Evolutionary conservation across 106 monocot species (phyloP), one percentile per base, ranked within the genome.

Genomic region (Dendrobium catenatum): DNA sequence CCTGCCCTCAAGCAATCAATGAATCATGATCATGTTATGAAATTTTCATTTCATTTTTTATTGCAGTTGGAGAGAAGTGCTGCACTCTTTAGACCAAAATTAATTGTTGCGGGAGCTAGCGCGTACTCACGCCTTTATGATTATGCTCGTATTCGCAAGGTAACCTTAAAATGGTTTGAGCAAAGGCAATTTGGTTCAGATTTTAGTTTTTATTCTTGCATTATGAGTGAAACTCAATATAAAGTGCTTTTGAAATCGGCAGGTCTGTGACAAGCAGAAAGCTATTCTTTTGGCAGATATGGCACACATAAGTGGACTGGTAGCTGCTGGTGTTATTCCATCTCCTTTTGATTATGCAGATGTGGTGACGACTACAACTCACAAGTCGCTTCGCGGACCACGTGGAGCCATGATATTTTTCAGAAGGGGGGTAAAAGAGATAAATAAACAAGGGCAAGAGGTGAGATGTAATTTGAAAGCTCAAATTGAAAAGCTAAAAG

Each of bases 271-370:
- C 83, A 98, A 93, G 82, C 98, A 98, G 64, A 98, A 98, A 82
- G 94, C 98, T 27, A 68, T 98, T 81, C 92, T 98, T 79, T 82
- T 98, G 88, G 98, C 94, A 81, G 98, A 98, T 59, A 98, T 98
- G 95, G 98, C 98, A 79, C 98, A 98, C 76, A 98, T 98, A 64
- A 98, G 98, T 87, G 98, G 98, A 6, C 82, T 98, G n/a, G 98
- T 98, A 41, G 98, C 98, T 70, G 98, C 92, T 83, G 94, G 86
- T 83, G 98, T 98, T 78, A 89, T 98, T 78, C 93, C 98, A 78
- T 95, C 94, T 81, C 98, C 94, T 73, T 98, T 98, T 85, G 98
- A 98, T 18, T 91, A 98, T 82, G 98, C 98, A 41, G 98, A 98
- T 87, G 86, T 98, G 4, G 94, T 98, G 44, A 98, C 98, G 55